Percentiles rank a stretch among this genome's conserved stretches.
Evolutionary conservation across 495 filamentous ascomycete genomes (phyloP).

Genomic region (Articulospora tetracladia): DNA sequence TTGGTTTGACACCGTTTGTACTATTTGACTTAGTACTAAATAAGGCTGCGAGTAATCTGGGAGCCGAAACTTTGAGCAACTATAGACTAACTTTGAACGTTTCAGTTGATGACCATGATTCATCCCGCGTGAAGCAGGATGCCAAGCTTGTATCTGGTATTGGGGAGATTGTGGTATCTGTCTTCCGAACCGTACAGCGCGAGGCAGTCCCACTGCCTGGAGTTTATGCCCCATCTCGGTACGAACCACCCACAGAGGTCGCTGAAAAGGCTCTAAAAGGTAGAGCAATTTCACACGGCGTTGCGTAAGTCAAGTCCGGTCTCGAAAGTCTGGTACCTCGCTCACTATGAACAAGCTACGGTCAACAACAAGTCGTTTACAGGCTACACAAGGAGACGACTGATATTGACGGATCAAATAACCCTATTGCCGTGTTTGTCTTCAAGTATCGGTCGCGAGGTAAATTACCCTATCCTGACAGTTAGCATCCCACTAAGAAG

Average conservation of each 20-base stretch:
- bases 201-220: neutral
- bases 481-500: neutral
- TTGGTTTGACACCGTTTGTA: no score
- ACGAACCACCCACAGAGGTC: slow-evolving; percentile 21
- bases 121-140: slow-evolving; percentile 26
- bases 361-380: neutral
- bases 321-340: neutral
- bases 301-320: slow-evolving; percentile 14
- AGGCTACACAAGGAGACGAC: neutral
- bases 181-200: slow-evolving; percentile 4
- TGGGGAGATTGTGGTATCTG: slow-evolving; percentile 25
- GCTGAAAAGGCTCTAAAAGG: slow-evolving; percentile 35
- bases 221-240: neutral
- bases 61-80: neutral
- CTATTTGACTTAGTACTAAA: no score
- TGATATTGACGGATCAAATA: slow-evolving; percentile 10
- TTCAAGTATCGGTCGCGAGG: slow-evolving; percentile 32
- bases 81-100: neutral
- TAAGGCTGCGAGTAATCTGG: no score
- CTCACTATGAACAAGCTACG: neutral
- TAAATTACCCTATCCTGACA: neutral
- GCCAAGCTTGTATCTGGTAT: slow-evolving; percentile 17
- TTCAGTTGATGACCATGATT: slow-evolving; percentile 28
- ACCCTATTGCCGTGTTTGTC: slow-evolving; percentile 26
- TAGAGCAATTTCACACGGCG: slow-evolving; percentile 30